Evolutionary conservation across 805 yeast genomes (phyloP).

Genomic region (Saccharomycopsis fermentans): DNA sequence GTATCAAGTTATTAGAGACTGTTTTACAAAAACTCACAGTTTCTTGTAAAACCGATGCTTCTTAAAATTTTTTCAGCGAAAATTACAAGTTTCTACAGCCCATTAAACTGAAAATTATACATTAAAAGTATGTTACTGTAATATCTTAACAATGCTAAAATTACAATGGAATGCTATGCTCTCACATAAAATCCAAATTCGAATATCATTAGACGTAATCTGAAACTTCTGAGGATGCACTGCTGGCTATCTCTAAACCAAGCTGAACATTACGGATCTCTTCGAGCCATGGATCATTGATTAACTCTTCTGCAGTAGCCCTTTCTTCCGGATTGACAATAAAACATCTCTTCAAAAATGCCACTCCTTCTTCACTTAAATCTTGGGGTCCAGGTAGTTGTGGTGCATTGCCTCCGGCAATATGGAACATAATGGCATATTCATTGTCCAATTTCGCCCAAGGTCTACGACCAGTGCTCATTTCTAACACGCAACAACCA

Average conservation of each 20-base stretch:
- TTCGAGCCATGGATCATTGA: constrained; percentile 72
- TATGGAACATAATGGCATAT: constrained; percentile 97
- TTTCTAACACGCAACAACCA: constrained; percentile 92
- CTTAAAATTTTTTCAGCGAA: too few species aligned
- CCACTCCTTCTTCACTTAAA: constrained; percentile 60
- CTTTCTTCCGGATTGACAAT: constrained; percentile 76
- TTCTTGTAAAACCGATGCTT: too few species aligned
- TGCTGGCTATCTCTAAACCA: constrained; percentile 5
- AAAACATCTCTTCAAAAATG: constrained; percentile 64
- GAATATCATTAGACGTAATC: not conserved
- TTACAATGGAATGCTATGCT: not conserved
- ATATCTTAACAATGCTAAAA: too few species aligned
- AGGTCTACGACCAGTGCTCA: constrained; percentile 94
- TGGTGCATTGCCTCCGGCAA: constrained; percentile 91
- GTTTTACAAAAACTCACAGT: too few species aligned
- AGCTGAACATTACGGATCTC: constrained; percentile 6
- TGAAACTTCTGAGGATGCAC: not conserved
- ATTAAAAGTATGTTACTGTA: too few species aligned
- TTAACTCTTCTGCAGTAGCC: constrained; percentile 72
- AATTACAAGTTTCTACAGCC: too few species aligned
- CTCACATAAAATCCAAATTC: not conserved
- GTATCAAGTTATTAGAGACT: too few species aligned
- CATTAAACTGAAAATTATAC: too few species aligned
- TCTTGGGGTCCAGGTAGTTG: constrained; percentile 73
- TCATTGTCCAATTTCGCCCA: constrained; percentile 96